These are phyloP conservation scores for Cucurbita maxima DNA, from an alignment of 306 rosid species.

Conservation along the genomic window DNA sequence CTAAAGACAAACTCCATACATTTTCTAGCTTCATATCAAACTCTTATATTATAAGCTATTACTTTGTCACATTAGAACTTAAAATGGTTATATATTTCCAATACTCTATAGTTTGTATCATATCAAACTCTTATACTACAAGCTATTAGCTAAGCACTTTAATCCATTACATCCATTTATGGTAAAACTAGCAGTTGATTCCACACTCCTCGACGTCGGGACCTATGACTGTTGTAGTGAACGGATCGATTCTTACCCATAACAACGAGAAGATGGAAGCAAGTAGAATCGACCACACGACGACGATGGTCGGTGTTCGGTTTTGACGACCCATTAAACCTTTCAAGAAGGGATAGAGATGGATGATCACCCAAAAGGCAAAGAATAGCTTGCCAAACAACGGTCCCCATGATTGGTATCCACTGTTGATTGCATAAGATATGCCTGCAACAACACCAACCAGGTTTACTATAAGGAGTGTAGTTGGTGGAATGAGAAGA, in stretches of 20 bases:
- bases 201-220: constrained; percentile 76
- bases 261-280: constrained; percentile 88
- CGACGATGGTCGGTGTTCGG: constrained; percentile 82
- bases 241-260: constrained; percentile 86
- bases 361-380: constrained; percentile 95
- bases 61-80: not conserved
- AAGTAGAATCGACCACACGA: constrained; percentile 83
- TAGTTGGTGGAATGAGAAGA: constrained; percentile 87
- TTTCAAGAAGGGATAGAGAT: constrained; percentile 91
- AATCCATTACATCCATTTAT: not conserved
- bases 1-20: not conserved
- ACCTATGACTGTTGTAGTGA: constrained; percentile 76
- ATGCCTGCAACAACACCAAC: constrained; percentile 91
- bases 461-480: constrained; percentile 79
- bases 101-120: not conserved
- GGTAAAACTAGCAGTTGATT: constrained; percentile 56
- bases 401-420: constrained; percentile 99
- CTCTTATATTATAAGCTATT: not conserved
- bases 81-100: not conserved
- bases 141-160: not conserved
- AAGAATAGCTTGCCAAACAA: constrained; percentile 93
- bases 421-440: constrained; percentile 82
- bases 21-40: not conserved
- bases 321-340: constrained; percentile 99
- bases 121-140: too few relatives aligned